A percentile compares a stretch with the other conserved stretches of the same genome.
Evolutionary conservation across 768 basidiomycete genomes (phyloP).

Genomic region (Suillus bovinus): DNA sequence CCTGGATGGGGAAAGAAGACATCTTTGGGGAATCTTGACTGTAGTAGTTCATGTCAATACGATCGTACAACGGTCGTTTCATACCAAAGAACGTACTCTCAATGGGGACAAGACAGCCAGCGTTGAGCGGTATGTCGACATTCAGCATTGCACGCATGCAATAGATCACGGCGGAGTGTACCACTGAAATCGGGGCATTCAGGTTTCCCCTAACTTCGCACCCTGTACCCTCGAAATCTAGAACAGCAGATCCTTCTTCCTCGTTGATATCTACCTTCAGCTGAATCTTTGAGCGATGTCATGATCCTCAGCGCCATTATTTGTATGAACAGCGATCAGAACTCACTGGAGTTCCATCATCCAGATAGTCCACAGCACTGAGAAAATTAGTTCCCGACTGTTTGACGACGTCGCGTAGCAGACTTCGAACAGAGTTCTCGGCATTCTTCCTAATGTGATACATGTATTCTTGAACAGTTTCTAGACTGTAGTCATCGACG

Average conservation of each 20-base stretch:
- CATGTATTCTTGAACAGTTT: constrained; percentile 94
- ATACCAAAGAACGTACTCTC: constrained; percentile 49
- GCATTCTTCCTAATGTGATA: constrained; percentile 87
- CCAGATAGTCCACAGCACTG: constrained; percentile 78
- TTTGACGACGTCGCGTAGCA: constrained; percentile 74
- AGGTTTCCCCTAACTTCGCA: constrained; percentile 84
- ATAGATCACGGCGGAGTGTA: constrained; percentile 86
- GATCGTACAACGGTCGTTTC: not conserved
- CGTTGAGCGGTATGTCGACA: constrained; percentile 88
- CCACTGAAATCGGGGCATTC: constrained; percentile 84
- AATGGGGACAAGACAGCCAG: constrained; percentile 88
- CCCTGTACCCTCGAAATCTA: constrained; percentile 86
- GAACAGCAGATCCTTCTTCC: constrained; percentile 68
- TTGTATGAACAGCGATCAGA: not conserved
- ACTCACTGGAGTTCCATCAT: constrained; percentile 81
- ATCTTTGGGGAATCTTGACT: constrained; percentile 82
- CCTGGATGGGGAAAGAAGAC: constrained; percentile 76
- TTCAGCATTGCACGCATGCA: constrained; percentile 88
- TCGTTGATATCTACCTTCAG: constrained; percentile 79
- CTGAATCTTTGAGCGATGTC: constrained; percentile 50
- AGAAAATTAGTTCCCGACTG: constrained; percentile 66
- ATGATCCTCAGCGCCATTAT: constrained; percentile 4
- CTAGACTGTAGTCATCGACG: constrained; percentile 82
- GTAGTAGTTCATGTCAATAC: constrained; percentile 8
- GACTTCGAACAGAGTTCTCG: constrained; percentile 79